Evolutionary conservation across 2,329 filamentous ascomycete genomes (phyloP).

Genomic region (Aspergillus hiratsukae): DNA sequence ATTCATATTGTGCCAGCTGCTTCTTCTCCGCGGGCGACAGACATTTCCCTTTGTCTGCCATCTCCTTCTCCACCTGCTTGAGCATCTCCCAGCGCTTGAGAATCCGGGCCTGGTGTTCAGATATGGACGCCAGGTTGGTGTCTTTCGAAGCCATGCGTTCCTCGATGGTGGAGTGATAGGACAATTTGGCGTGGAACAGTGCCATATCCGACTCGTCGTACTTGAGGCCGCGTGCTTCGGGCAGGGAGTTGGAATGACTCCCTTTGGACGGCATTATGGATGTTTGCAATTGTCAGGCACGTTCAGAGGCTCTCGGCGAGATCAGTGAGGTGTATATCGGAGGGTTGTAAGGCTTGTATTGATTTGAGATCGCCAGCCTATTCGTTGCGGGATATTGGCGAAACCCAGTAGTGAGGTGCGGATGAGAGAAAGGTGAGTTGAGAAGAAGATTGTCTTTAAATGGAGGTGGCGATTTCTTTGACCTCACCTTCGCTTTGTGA

Average conservation of each 20-base stretch:
- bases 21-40: slow-evolving; percentile 28
- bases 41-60: slow-evolving; percentile 28
- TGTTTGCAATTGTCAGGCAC: background rate
- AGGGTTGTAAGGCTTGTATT: background rate
- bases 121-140: slow-evolving; percentile 29
- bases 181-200: slow-evolving; percentile 32
- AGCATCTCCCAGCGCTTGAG: slow-evolving; percentile 35
- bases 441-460: background rate
- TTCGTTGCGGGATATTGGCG: background rate
- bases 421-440: background rate
- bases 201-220: slow-evolving; percentile 38
- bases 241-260: slow-evolving; percentile 19
- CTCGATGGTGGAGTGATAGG: slow-evolving; percentile 33
- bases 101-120: slow-evolving; percentile 30
- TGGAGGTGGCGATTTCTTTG: background rate
- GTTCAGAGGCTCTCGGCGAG: background rate
- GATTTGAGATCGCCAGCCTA: background rate
- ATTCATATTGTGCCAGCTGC: slow-evolving; percentile 31
- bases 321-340: background rate
- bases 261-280: slow-evolving; percentile 22
- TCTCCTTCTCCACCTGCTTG: slow-evolving; percentile 30
- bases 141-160: slow-evolving; percentile 29
- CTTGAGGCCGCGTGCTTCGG: slow-evolving; percentile 30
- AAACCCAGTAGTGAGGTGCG: background rate
- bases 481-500: background rate